Base-by-base conservation (phyloP, 495 filamentous ascomycete species). In the Bacidia rubella region DNA sequence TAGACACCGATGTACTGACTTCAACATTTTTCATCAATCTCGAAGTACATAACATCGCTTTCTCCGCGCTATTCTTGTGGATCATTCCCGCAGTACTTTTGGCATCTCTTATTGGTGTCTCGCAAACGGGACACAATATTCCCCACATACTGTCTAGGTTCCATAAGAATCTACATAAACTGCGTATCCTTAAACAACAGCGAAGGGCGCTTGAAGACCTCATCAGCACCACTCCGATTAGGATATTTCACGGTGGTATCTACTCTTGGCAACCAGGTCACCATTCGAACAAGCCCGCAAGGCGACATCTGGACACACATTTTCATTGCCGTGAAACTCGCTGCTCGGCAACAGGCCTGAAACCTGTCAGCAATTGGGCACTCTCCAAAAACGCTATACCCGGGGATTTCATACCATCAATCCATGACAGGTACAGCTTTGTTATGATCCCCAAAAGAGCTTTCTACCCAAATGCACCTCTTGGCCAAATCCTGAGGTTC, bases 61-160 rank as follows among this genome's bases (percentile, higher is more conserved):
- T 25, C 7, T 46, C 53, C 4, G 23, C 53, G 2, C 35, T 46
- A 10, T 55, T 43, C 25, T 55, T 50, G 27, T 55, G 53, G 53
- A 45, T 55, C 11, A 29, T 55, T 11, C 53, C 53, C 1, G 22
- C 40, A 3, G 47, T 55, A 19, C 26, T 46, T 11, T 10, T 55
- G 2, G 32, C 39, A 17, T 55, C 54, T 2, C 20, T 55, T 1
- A 24, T 55, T 2, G 54, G 47, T 11, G 47, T 47, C 1, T 55
- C 54, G 11, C 54, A 55, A 11, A 55, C 54, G 11, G 26, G 46
- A 20, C 47, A 23, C 27, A 43, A 46, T 10, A 55, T 51, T 19
- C 48, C 54, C 2, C 40, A 29, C 1, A 55, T 51, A 24, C n/a
- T 51, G 11, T 20, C 12, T 15, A 24, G 41, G 1, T 39, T 55